These are phyloP conservation scores for Fusarium sambucinum DNA, from an alignment of 2,329 filamentous ascomycete genomes.

Conservation along the genomic window DNA sequence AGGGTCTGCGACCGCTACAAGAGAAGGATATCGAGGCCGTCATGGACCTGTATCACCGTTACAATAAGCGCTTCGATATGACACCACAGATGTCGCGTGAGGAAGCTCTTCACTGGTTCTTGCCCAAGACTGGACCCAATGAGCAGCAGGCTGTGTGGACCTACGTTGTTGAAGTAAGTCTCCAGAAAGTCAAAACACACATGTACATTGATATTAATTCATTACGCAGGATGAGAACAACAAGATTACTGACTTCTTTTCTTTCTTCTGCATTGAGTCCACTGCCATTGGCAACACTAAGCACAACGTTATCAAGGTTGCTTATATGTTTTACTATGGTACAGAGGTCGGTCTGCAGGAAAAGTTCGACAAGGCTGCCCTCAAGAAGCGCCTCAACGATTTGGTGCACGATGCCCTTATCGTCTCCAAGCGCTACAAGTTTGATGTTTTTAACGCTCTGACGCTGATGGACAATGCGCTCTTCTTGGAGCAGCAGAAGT, in stretches of 20 bases:
- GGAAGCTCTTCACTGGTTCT: slow-evolving; percentile 90
- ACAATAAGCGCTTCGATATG: slow-evolving; percentile 84
- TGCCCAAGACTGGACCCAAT: slow-evolving; percentile 70
- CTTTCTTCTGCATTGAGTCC: slow-evolving; percentile 95
- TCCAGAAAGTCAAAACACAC: neutral
- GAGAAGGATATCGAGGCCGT: slow-evolving; percentile 82
- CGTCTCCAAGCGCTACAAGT: slow-evolving; percentile 83
- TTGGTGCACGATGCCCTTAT: slow-evolving; percentile 89
- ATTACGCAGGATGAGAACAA: slow-evolving; percentile 66
- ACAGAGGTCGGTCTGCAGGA: slow-evolving; percentile 79
- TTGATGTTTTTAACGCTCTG: slow-evolving; percentile 97
- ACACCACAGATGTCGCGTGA: slow-evolving; percentile 82
- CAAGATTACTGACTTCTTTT: slow-evolving; percentile 96
- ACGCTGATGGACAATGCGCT: slow-evolving; percentile 94
- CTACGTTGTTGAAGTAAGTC: slow-evolving; percentile 83
- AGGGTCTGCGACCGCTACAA: slow-evolving; percentile 84
- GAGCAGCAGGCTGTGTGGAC: slow-evolving; percentile 89
- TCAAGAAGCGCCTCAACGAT: slow-evolving; percentile 83
- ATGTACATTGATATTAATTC: neutral
- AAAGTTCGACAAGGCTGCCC: slow-evolving; percentile 65
- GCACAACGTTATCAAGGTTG: slow-evolving; percentile 84
- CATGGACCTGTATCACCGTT: slow-evolving; percentile 78
- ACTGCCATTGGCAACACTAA: slow-evolving; percentile 87
- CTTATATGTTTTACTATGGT: slow-evolving; percentile 98
- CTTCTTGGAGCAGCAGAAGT: slow-evolving; percentile 94